Evolutionary conservation across 805 yeast species (phyloP), one percentile per base, ranked within the genome.

Genomic region (Candida ascalaphidarum): DNA sequence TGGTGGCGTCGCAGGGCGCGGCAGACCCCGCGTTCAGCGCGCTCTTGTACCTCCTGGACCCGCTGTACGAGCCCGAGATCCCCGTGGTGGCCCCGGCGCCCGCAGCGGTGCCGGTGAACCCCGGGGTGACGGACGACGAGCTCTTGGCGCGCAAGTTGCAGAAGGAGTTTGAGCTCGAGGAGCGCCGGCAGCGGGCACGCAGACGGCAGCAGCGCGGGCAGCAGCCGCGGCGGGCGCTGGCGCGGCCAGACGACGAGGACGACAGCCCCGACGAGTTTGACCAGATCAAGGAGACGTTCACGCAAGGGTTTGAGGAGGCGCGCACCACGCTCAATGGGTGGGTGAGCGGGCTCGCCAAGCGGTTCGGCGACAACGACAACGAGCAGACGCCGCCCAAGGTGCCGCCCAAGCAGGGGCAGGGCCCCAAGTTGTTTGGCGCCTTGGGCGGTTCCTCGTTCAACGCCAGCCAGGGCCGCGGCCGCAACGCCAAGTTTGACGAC

Each of bases 1-100:
- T 88, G 32, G 82, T 92, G 48, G 97, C 97, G 3, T 75, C 94
- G 12, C 73, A 68, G 26, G 95, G 94, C 17, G 64, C 70, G 26
- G 50, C 84, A 24, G 96, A 85, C 42, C 77, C 82, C 1, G 94
- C 96, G 1, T 89, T 89, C 61, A 81, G 80, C 51, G 96, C 96
- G 0, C 61, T 88, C 43, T 61, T 89, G 34, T 84, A 71, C 41
- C 57, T 84, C 30, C 77, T 83, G 11, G 96, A 88, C 53, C 89
- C 89, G 7, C 50, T 65, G 3, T 65, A 65, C 35, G 67, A 67
- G 35, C 74, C 78, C 10, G 72, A 68, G 35, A 61, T 71, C 26
- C 74, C 72, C 17, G 39, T 41, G 8, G 54, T 56, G 11, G 30
- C 26, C 4, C 29, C 14, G 9, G 23, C 23, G 5, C 33, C 17